Base-by-base conservation (phyloP, 2,329 filamentous ascomycete genomes). In the Aspergillus chevalieri region DNA sequence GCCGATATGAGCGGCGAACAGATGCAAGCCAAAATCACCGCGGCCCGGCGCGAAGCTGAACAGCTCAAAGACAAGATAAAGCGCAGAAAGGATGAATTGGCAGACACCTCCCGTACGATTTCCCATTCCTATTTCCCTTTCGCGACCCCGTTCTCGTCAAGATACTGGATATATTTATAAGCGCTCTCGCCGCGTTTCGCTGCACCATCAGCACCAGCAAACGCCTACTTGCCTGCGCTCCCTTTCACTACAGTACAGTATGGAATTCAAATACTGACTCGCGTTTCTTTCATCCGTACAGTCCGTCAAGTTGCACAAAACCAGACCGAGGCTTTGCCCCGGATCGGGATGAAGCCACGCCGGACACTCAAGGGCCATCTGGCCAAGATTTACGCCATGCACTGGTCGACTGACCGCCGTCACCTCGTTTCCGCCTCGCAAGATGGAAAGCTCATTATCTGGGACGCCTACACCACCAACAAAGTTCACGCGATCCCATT, bases 361-460 rank as follows among this genome's bases (percentile, higher is more conserved):
- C 87, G 90, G 65, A 96, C 91, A 46, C 80, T 98, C 60, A 97
- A 97, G 78, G 93, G 93, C 59, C 93, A 98, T 80, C 77, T 98
- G 60, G 93, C 93, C 64, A 98, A 98, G 78, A 98, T 98, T 65
- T 98, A 98, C 74, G 93, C 93, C 64, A 98, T 98, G 93, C 93
- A 98, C 78, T 98, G 93, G 93, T 97, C 93, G 30, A 98, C 93
- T 57, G 93, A 98, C 75, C 85, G 93, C 67, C 85, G 93, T 73
- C 93, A 97, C 74, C 83, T 97, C 53, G 93, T 98, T 47, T 97
- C 93, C 10, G 93, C 93, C 56, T 98, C 93, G 61, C 93, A 98
- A 74, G 93, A 98, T 66, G 93, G 93, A 71, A 98, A 98, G 79
- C 84, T 98, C 61, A 98, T 98, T 73, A 97, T 98, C 69, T 98